Percentiles rank a stretch among this genome's conserved stretches.
Conservation (phyloP, 805 yeast species). For the Barnettozyma sucrosica region DNA sequence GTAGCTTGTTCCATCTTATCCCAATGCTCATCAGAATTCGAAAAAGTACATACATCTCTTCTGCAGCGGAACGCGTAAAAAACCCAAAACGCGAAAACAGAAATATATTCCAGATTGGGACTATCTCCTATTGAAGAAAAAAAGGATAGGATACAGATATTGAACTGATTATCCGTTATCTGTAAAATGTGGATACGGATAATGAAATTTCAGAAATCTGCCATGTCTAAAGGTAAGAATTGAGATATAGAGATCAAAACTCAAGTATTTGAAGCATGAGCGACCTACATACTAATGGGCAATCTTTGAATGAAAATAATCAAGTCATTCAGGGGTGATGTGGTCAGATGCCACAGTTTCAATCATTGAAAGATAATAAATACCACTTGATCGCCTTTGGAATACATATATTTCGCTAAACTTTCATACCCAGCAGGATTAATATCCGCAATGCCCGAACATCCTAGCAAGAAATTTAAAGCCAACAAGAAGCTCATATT, state of each 20-base stretch:
- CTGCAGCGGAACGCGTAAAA: neutral
- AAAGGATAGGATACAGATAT: too few relatives aligned
- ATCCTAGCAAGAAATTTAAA: neutral
- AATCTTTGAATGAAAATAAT: too few relatives aligned
- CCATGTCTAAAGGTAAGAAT: neutral
- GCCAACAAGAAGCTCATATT: slow-evolving; percentile 9
- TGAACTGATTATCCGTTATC: neutral
- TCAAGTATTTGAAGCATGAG: too few relatives aligned
- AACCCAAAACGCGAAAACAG: neutral
- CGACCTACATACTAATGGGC: too few relatives aligned
- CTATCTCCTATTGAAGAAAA: neutral
- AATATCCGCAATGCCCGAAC: neutral
- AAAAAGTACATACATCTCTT: neutral
- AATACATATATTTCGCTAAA: too few relatives aligned
- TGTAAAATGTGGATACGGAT: neutral
- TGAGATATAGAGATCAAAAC: too few relatives aligned
- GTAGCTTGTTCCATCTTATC: neutral
- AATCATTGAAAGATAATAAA: too few relatives aligned
- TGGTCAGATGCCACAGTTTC: neutral
- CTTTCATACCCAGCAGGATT: too few relatives aligned
- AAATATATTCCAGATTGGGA: slow-evolving; percentile 1
- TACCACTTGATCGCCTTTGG: neutral
- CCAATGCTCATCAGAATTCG: neutral
- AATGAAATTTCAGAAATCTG: neutral
- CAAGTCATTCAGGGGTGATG: too few relatives aligned